Conservation (phyloP, 2,329 filamentous ascomycete species). For the Aspergillus versicolor region DNA sequence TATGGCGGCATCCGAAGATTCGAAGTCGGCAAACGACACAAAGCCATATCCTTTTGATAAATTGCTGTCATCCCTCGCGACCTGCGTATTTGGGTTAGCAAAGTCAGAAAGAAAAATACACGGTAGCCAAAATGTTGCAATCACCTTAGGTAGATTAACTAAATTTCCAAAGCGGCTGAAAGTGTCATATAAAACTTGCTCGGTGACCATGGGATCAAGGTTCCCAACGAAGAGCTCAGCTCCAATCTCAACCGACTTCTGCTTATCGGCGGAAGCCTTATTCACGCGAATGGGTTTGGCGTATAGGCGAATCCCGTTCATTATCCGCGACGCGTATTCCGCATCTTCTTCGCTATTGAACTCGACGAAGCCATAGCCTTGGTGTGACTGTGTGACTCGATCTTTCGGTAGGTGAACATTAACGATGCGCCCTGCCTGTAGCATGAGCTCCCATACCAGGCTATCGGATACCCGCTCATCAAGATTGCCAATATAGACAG, state of each 20-base stretch:
- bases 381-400: slow-evolving; percentile 92
- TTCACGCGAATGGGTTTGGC: slow-evolving; percentile 96
- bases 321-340: slow-evolving; percentile 92
- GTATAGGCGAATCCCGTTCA: slow-evolving; percentile 92
- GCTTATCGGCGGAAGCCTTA: slow-evolving; percentile 90
- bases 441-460: slow-evolving; percentile 95
- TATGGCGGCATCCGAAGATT: slow-evolving; percentile 87
- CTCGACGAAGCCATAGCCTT: slow-evolving; percentile 98
- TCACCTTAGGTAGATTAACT: slow-evolving; percentile 79
- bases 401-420: slow-evolving; percentile 99
- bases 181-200: slow-evolving; percentile 92
- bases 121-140: not conserved
- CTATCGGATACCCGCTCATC: slow-evolving; percentile 92
- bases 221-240: slow-evolving; percentile 97
- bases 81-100: slow-evolving; percentile 38
- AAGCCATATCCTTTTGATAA: slow-evolving; percentile 96
- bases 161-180: slow-evolving; percentile 90
- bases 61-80: slow-evolving; percentile 82
- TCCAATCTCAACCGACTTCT: slow-evolving; percentile 88
- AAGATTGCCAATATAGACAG: slow-evolving; percentile 96
- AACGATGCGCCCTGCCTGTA: slow-evolving; percentile 93
- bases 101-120: not conserved
- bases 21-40: slow-evolving; percentile 88
- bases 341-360: slow-evolving; percentile 94
- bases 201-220: slow-evolving; percentile 88